A percentile compares a stretch with the other conserved stretches of the same genome.
These are phyloP conservation scores for Hyphopichia pseudoburtonii DNA, from an alignment of 1,139 yeast genomes.

Conservation along the genomic window DNA sequence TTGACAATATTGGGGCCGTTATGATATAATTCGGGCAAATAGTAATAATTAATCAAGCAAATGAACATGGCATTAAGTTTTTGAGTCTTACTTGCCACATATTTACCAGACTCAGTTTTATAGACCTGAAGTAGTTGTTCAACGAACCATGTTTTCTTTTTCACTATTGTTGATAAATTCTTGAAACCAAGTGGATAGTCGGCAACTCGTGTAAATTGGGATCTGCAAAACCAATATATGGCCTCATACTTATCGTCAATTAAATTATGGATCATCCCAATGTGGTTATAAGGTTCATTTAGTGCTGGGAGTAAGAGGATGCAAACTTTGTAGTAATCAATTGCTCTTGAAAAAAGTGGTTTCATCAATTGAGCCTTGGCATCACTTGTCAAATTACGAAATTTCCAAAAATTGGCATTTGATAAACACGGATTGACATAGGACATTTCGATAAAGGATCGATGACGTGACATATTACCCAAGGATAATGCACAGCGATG, in stretches of 20 bases:
- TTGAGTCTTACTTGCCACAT: slow-evolving; percentile 6
- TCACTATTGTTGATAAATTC: slow-evolving; percentile 35
- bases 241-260: slow-evolving; percentile 36
- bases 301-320: slow-evolving; percentile 59
- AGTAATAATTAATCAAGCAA: slow-evolving; percentile 30
- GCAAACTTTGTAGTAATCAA: slow-evolving; percentile 52
- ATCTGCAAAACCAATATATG: slow-evolving; percentile 53
- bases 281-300: slow-evolving; percentile 66
- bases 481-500: slow-evolving; percentile 56
- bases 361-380: slow-evolving; percentile 21
- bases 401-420: slow-evolving; percentile 32
- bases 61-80: slow-evolving; percentile 24
- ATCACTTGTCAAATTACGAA: slow-evolving; percentile 35
- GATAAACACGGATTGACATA: slow-evolving; percentile 40
- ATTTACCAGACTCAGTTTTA: slow-evolving; percentile 7
- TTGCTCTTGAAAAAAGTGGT: slow-evolving; percentile 31
- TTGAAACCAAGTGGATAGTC: slow-evolving; percentile 43
- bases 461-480: slow-evolving; percentile 63
- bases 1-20: slow-evolving; percentile 24
- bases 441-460: slow-evolving; percentile 44
- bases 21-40: slow-evolving; percentile 27
- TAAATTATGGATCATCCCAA: slow-evolving; percentile 55
- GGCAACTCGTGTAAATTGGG: slow-evolving; percentile 53
- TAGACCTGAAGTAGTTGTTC: slow-evolving; percentile 18
- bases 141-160: slow-evolving; percentile 31